phyloP scores from a whole-genome alignment of 345 rosid species.

The Euphorbia peplus region DNA sequence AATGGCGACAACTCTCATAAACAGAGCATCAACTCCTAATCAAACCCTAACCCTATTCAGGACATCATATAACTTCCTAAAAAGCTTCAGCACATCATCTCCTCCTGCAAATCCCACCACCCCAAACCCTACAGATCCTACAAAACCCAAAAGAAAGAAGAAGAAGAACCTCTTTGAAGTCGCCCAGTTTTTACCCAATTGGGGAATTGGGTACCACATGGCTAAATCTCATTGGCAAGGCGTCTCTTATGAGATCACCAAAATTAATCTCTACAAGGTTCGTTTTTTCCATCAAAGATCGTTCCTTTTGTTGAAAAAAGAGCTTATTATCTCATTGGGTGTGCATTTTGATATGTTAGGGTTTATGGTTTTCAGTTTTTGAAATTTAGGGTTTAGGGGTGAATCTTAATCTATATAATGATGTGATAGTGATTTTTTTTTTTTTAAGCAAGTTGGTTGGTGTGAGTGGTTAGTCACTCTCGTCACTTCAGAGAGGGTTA shows the following conservation, averaged over 20 bases:
- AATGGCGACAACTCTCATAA: slow-evolving; percentile 11
- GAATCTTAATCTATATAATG: background rate
- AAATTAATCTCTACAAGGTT: slow-evolving; percentile 93
- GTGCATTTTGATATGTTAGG: background rate
- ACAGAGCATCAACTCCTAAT: slow-evolving; percentile 1
- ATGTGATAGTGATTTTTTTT: too few relatives aligned
- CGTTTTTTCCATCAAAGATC: background rate
- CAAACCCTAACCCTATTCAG: slow-evolving; percentile 7
- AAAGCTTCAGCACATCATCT: slow-evolving; percentile 45
- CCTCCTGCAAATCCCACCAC: slow-evolving; percentile 20
- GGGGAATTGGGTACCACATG: slow-evolving; percentile 94
- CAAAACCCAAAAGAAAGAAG: slow-evolving; percentile 57
- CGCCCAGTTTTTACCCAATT: slow-evolving; percentile 83
- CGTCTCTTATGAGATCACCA: slow-evolving; percentile 86
- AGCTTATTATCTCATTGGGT: background rate
- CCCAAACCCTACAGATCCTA: slow-evolving; percentile 20
- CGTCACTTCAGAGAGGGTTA: too few relatives aligned
- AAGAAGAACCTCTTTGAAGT: slow-evolving; percentile 96
- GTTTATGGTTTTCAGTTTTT: background rate
- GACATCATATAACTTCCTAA: slow-evolving; percentile 40
- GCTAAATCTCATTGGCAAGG: slow-evolving; percentile 93
- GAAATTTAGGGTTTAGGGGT: background rate
- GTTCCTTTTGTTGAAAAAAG: background rate
- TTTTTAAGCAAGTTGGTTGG: too few relatives aligned
- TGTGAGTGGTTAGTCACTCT: too few relatives aligned